Conservation (phyloP, 306 rosid genomes). For the Castanea mollissima region DNA sequence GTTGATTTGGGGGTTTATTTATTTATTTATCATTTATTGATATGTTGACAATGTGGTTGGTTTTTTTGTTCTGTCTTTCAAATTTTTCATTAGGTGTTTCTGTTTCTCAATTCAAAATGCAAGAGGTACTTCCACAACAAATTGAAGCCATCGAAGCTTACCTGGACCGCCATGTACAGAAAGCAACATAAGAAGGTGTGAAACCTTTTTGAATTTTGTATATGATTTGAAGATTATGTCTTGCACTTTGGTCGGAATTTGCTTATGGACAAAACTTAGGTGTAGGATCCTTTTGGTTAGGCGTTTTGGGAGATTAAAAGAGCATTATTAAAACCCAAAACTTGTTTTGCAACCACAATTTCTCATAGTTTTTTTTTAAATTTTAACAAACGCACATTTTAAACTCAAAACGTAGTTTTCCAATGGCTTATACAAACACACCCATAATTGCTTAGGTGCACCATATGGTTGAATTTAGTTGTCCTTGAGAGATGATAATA, state of each 20-base stretch:
- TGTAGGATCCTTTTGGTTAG: too few species aligned
- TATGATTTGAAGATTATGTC: background rate
- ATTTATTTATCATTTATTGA: background rate
- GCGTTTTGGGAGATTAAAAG: too few species aligned
- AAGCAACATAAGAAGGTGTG: slow-evolving; percentile 86
- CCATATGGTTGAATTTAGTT: too few species aligned
- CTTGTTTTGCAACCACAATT: too few species aligned
- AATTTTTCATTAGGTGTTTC: slow-evolving; percentile 49
- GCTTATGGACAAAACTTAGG: too few species aligned
- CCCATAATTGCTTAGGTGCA: too few species aligned
- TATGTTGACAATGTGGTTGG: background rate
- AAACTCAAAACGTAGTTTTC: too few species aligned
- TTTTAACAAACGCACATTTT: too few species aligned
- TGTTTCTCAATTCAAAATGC: slow-evolving; percentile 77
- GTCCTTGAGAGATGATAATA: too few species aligned
- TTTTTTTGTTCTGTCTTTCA: background rate
- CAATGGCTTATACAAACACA: too few species aligned
- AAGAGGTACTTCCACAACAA: slow-evolving; percentile 74
- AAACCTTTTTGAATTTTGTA: background rate
- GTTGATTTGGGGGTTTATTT: background rate
- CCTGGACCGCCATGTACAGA: slow-evolving; percentile 89
- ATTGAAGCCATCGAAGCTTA: slow-evolving; percentile 84
- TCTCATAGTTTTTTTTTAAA: too few species aligned
- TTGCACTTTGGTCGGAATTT: background rate
- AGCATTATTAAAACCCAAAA: too few species aligned